phyloP scores from a whole-genome alignment of 306 rosid genomes.

The Arachis hypogaea region DNA sequence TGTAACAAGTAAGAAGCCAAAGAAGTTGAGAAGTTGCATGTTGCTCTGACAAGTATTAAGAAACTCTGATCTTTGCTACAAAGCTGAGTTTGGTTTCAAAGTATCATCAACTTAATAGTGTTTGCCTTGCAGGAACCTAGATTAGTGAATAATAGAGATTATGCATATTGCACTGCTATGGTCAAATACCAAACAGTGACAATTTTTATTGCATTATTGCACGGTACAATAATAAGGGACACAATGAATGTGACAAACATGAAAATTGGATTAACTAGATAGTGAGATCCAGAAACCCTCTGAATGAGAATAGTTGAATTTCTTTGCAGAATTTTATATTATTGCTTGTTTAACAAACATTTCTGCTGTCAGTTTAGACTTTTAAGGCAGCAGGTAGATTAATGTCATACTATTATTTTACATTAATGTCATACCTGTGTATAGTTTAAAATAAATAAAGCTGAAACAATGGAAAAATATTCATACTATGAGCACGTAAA shows the following conservation, averaged over 20 bases:
- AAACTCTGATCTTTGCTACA: background rate
- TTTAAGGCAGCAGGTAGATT: no score
- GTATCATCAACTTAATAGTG: background rate
- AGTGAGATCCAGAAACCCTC: background rate
- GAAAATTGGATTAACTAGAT: background rate
- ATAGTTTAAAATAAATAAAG: background rate
- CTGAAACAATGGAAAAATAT: background rate
- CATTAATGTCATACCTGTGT: background rate
- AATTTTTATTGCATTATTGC: background rate
- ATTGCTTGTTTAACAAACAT: background rate
- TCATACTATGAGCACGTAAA: background rate
- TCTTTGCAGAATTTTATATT: background rate
- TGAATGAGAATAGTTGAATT: background rate
- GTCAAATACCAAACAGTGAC: background rate
- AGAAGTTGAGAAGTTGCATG: slow-evolving; percentile 47
- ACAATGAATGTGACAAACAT: background rate
- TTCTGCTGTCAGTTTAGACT: background rate
- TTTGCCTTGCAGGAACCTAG: slow-evolving; percentile 17
- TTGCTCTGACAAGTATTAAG: slow-evolving; percentile 7
- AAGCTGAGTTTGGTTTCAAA: background rate
- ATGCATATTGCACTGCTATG: background rate
- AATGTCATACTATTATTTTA: no score
- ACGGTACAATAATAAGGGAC: background rate
- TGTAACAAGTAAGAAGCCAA: slow-evolving; percentile 40
- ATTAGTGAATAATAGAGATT: background rate